Evolutionary conservation across 2,329 filamentous ascomycete species (phyloP), one percentile per base, ranked within the genome.

Genomic region (Ceratocystis ficicola): DNA sequence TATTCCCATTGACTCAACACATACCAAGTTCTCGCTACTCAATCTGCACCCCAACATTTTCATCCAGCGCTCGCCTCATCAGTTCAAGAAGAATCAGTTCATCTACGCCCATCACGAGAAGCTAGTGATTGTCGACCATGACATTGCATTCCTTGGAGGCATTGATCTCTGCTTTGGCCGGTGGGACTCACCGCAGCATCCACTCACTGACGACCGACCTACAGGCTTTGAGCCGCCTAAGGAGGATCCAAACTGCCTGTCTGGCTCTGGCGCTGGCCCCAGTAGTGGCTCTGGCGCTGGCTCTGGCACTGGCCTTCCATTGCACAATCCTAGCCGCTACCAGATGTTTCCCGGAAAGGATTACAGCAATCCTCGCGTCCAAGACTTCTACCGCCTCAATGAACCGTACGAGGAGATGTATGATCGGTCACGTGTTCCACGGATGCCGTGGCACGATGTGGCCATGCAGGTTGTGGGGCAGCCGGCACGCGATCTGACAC

Each of bases 31-130:
- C 76, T 96, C 92, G 1, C 81, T 99, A 67, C 83, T 99, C 61
- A 95, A 97, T 73, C 81, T 99, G 6, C 93, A 97, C 71, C 91
- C 91, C 22, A 99, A 99, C 74, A 86, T 99, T 69, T 96, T 96
- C 71, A 91, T 99, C 15, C 91, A 97, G 73, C 82, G 94, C 71
- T 97, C 94, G 2, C 94, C 94, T 0, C 96, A 99, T 71, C 94
- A 99, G 75, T 92, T 97, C 76, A 89, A 95, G 72, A 95, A 99
- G 77, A 97, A 97, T 72, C 95, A 96, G 59, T 99, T 99, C 78
- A 99, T 99, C 79, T 99, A 95, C 81, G 94, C 94, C 1, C 94
- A 99, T 73, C 94, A 99, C 76, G 94, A 99, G 75, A 99, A 99
- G 76, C 83, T 99, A n/a, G 93, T 91, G 72, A 86, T 99, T 50